Base-by-base conservation (phyloP, 345 rosid species). In the Aurinia saxatilis region DNA sequence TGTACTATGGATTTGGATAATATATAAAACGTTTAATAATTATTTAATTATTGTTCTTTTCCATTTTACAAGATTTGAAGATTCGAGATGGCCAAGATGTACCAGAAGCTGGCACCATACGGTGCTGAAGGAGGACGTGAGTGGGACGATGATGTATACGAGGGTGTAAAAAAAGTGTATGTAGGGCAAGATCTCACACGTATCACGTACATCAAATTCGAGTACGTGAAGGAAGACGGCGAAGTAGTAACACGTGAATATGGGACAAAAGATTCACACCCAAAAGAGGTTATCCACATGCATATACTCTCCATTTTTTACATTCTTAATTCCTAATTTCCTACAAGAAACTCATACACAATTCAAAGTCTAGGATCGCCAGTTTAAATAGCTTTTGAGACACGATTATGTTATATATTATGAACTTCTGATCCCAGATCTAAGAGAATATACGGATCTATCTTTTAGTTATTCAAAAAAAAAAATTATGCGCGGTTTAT, bases 111-210 rank as follows among this genome's bases (percentile, higher is more conserved):
- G 23, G 19, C 64, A 15, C 7, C 2, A 3, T 29, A 1, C 23
- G 71, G 71, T 38, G 71, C 64, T 57, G 57, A 48, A 57, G 71
- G 72, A 48, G 72, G 72, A 15, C 10, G 5, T 19, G 65, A 14
- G 47, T 67, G 72, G 72, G 72, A 67, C 36, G 65, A 67, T 7
- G 72, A 67, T 67, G 72, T 57, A 7, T 60, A 59, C 13, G 53
- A 68, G 11, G 66, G 73, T 42, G 38, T 68, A 41, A 60, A 60
- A 19, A 68, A 68, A 60, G 66, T 68, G 14, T 51, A 23, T 17
- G 60, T 68, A 3, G 66, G 66, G 12, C 73, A 33, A 68, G 73
- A 60, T 35, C 11, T 1, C 33, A 16, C 29, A 11, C 61, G 73
- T 34, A 59, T 68, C 53, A 60, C 48, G 14, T 68, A 42, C 34